Conservation (phyloP, 139 green algal genomes). For the Choricystis sp. region DNA sequence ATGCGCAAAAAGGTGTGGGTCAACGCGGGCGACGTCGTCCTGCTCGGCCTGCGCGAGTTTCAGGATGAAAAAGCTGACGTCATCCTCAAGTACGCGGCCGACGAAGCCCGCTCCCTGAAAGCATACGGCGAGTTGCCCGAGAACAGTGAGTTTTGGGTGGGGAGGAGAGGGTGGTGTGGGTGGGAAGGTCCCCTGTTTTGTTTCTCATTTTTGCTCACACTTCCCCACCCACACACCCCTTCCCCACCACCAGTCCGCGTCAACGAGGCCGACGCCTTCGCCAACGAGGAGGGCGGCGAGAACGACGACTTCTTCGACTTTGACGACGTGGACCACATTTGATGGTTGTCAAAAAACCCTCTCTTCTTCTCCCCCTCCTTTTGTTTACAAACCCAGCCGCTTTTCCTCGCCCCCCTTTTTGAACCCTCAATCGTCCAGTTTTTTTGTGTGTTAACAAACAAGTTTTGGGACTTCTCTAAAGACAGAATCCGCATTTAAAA, state of each 20-base stretch:
- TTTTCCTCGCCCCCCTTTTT: too few relatives aligned
- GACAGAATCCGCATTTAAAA: too few relatives aligned
- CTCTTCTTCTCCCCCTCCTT: too few relatives aligned
- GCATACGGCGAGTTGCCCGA: slow-evolving; percentile 96
- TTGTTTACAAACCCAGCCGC: too few relatives aligned
- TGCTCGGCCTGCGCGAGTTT: slow-evolving; percentile 95
- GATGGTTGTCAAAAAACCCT: too few relatives aligned
- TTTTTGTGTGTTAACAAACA: too few relatives aligned
- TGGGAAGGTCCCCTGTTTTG: not conserved
- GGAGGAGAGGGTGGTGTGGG: not conserved
- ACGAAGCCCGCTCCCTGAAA: slow-evolving; percentile 86
- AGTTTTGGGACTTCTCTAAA: too few relatives aligned
- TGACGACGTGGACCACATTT: slow-evolving; percentile 51
- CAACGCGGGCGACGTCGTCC: slow-evolving; percentile 84
- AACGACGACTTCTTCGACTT: slow-evolving; percentile 73
- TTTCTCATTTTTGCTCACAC: not conserved
- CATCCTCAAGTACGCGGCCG: slow-evolving; percentile 97
- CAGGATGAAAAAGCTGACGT: slow-evolving; percentile 99
- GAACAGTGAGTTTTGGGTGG: slow-evolving; percentile 29
- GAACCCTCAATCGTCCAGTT: too few relatives aligned
- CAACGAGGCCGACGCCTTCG: slow-evolving; percentile 46
- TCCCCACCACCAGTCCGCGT: slow-evolving; percentile 27
- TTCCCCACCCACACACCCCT: not conserved
- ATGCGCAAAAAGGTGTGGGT: slow-evolving; percentile 99
- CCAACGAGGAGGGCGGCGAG: slow-evolving; percentile 36